Base-by-base conservation (phyloP, 352 stramenopile species). In the Globisporangium cystogenes region DNA sequence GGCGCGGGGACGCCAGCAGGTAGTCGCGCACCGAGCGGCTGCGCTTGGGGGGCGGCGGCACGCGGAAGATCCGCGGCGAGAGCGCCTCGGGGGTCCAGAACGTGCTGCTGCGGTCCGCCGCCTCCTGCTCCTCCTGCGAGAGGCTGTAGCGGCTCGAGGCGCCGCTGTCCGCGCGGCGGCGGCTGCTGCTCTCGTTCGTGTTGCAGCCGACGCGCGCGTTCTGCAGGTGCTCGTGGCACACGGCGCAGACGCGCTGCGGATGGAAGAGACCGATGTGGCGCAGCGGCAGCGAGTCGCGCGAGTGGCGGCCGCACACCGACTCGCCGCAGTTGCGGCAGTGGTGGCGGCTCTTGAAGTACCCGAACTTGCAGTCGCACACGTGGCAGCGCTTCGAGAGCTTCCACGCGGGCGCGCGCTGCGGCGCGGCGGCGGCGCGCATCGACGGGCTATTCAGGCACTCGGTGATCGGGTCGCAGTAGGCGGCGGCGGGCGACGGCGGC, bases 251-350 rank as follows among this genome's bases (percentile, higher is more conserved):
- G 16, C 85, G 67, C 40, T 92, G 69, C 4, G 77, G 72, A 7
- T 77, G 53, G 46, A 74, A 78, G 1, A 86, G 59, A 12, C 71
- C 77, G 8, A 82, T 56, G 44, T 83, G 70, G 54, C 84, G 75
- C 39, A 96, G 51, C 7, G 75, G 66, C 18, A 92, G 54, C 11
- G 70, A 57, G 47, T 87, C 64, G 31, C 71, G 70, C 5, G 75
- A 90, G 61, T 91, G 86, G 27, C 62, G 62, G n/a, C 73, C 66
- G 56, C 85, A 95, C 3, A 93, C 82, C 1, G 86, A 87, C 33
- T 82, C 64, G 6, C 85, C 85, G 50, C 85, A 95, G 56, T 82
- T 87, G 36, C 85, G 64, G 59, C 85, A 95, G 55, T 95, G 85
- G 59, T 95, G 85, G 24, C 82, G 75, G 21, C 74, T 74, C 57